Conservation (phyloP, 345 rosid species). For the Citrus maxima region DNA sequence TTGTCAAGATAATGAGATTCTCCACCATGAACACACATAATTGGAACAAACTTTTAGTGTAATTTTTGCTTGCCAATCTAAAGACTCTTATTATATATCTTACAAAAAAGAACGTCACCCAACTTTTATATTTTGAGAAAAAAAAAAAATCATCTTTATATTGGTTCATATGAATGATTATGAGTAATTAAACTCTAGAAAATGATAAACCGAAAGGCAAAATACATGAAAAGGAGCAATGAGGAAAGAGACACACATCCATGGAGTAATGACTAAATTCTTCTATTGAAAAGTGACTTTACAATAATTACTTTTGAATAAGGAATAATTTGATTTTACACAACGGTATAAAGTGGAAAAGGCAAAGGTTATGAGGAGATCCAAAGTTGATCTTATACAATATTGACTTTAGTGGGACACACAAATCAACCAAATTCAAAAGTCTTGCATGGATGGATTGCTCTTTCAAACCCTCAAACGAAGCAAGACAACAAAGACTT, state of each 20-base stretch:
- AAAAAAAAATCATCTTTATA: no score
- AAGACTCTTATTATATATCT: no score
- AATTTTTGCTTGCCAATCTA: no score
- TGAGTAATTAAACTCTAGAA: not conserved
- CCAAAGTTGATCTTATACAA: constrained; percentile 4
- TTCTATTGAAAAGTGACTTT: constrained; percentile 1
- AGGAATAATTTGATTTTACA: constrained; percentile 5
- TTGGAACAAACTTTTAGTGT: not conserved
- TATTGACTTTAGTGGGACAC: not conserved
- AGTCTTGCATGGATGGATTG: not conserved
- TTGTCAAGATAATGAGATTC: not conserved
- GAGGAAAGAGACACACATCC: not conserved
- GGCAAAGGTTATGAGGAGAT: not conserved
- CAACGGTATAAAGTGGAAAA: not conserved
- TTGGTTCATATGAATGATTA: not conserved
- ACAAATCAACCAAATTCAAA: not conserved
- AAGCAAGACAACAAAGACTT: not conserved
- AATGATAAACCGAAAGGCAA: not conserved
- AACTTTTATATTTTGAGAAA: not conserved
- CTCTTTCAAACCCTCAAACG: not conserved
- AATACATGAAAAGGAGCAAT: not conserved
- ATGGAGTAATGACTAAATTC: not conserved
- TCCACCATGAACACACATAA: not conserved
- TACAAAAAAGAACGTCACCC: no score
- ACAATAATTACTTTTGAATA: not conserved